phyloP scores from a whole-genome alignment of 140 eudicot species.

The Ambrosia hybrid region DNA sequence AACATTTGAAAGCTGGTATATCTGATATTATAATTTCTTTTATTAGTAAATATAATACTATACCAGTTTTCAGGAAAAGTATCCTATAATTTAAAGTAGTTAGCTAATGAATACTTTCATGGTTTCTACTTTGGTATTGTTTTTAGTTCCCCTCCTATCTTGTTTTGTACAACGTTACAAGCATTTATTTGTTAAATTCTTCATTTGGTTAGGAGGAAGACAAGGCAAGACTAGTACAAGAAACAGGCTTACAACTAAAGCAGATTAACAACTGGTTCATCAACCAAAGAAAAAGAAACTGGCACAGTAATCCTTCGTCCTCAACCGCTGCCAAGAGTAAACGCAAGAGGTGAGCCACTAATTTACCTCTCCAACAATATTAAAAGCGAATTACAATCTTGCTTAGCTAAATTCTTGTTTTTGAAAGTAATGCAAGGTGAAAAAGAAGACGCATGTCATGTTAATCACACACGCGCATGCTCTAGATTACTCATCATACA shows the following conservation, averaged over 20 bases:
- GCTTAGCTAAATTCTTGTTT: conserved; percentile 14
- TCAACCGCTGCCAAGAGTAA: conserved; percentile 71
- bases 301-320: conserved; percentile 93
- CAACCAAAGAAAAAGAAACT: conserved; percentile 91
- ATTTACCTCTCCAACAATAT: neutral
- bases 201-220: conserved; percentile 74
- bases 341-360: conserved; percentile 66
- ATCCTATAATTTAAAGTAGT: no score
- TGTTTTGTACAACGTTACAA: neutral
- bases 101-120: no score
- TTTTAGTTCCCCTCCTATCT: neutral
- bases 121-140: no score
- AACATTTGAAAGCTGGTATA: no score
- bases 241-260: conserved; percentile 91
- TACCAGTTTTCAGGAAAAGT: no score
- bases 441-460: conserved; percentile 22
- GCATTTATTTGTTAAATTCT: neutral
- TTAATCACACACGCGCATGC: conserved; percentile 4
- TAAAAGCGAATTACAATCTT: neutral
- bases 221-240: conserved; percentile 90
- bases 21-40: no score
- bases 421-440: conserved; percentile 63
- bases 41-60: no score
- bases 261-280: conserved; percentile 98
- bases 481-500: neutral